Base-by-base conservation (phyloP, 2,329 filamentous ascomycete species). In the Cordyceps cateniannulata region DNA sequence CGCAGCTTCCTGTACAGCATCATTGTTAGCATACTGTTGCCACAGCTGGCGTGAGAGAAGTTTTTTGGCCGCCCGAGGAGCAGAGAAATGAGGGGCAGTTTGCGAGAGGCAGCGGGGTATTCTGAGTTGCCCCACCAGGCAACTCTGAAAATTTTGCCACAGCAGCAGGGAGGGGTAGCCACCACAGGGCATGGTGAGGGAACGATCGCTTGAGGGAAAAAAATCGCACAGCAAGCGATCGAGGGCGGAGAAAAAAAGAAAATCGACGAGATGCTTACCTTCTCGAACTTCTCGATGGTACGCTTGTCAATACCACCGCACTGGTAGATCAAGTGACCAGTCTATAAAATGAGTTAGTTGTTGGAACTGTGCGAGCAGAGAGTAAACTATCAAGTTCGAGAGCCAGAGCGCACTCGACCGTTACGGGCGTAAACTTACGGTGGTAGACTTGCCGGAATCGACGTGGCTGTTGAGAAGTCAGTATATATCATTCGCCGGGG, bases 281-380 rank as follows among this genome's bases (percentile, higher is more conserved):
- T 99, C 93, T 99, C 95, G 88, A 99, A 99, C 90, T 99, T 99
- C 90, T 99, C 95, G 79, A 99, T 99, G 81, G 93, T 98, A 92
- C 95, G 93, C 87, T 93, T 92, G 91, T 99, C 95, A 78, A 98
- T 99, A 91, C 95, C 95, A 89, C 95, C 95, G 86, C 95, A 98
- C 90, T 99, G 93, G 92, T 98, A 98, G 90, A 99, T 98, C 88
- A 99, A 88, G 85, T 93, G 88, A 80, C 88, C 86, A 73, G 81
- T 89, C 78, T 79, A 71, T 73, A 69, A 35, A 70, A 69, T 65
- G 63, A 71, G 64, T 73, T 62, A 68, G 68, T 63, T 65, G 9
- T 32, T 40, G 42, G 55, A 25, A 22, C 45, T 29, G 1, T 27
- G 16, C 18, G 10, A 14, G 14, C 25, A 63, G 60, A 58, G 65